Evolutionary conservation across 2,329 filamentous ascomycete species (phyloP).

Genomic region (Clonostachys sp.): DNA sequence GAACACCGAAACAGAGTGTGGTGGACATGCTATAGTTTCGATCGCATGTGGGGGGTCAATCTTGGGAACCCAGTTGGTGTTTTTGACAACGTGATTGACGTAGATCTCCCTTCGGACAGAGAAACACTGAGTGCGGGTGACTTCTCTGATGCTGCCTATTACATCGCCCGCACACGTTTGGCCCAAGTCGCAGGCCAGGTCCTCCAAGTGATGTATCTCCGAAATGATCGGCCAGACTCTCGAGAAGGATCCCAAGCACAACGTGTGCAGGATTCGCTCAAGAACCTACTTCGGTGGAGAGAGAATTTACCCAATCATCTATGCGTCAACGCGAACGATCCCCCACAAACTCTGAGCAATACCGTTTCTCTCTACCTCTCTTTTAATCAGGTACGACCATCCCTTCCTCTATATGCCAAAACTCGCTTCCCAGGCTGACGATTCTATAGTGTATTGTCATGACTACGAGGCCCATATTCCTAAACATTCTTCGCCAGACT

Average conservation of each 20-base stretch:
- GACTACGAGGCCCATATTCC: conserved; percentile 24
- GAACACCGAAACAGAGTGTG: conserved; percentile 34
- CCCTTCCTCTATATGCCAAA: not conserved
- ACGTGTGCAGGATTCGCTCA: conserved; percentile 23
- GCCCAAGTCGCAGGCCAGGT: conserved; percentile 21
- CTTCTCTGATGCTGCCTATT: conserved; percentile 22
- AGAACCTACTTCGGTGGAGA: conserved; percentile 20
- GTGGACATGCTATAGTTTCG: conserved; percentile 37
- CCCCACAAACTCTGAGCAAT: conserved; percentile 11
- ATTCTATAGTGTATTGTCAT: conserved; percentile 20
- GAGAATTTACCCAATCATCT: conserved; percentile 20
- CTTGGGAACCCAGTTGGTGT: conserved; percentile 42
- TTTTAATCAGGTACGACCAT: conserved; percentile 17
- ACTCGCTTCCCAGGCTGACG: not conserved
- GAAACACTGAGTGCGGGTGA: conserved; percentile 18
- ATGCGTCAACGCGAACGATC: conserved; percentile 11
- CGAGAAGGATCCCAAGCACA: conserved; percentile 15
- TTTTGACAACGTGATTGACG: conserved; percentile 40
- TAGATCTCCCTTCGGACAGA: conserved; percentile 31
- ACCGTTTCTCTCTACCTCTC: conserved; percentile 23
- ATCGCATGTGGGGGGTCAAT: conserved; percentile 42
- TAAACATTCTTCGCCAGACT: conserved; percentile 22
- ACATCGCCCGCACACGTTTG: conserved; percentile 28
- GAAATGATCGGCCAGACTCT: conserved; percentile 5
- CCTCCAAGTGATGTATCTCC: conserved; percentile 22